Percentiles rank a stretch among this genome's conserved stretches.
Conservation (phyloP, 2,329 filamentous ascomycete genomes). For the Colletotrichum sp. region DNA sequence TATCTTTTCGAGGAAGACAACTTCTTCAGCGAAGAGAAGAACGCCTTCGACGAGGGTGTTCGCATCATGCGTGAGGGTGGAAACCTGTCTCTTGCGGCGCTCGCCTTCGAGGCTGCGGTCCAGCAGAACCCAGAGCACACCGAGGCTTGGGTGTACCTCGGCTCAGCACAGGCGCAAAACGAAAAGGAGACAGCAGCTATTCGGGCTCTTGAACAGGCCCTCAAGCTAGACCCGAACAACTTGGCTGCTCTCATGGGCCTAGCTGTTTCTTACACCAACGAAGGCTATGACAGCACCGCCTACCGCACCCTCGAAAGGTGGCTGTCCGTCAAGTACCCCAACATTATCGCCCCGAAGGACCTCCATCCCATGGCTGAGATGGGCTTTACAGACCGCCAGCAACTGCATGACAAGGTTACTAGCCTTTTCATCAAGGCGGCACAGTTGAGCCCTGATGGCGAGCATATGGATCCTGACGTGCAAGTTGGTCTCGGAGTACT, state of each 20-base stretch:
- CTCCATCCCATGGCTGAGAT: conserved; percentile 81
- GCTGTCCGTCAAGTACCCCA: conserved; percentile 94
- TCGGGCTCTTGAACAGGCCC: conserved; percentile 86
- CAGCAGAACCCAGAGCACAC: conserved; percentile 88
- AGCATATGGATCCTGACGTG: conserved; percentile 97
- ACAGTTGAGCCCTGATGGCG: conserved; percentile 87
- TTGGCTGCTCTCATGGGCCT: conserved; percentile 92
- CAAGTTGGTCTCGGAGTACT: conserved; percentile 96
- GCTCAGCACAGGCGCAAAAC: conserved; percentile 94
- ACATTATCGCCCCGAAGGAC: conserved; percentile 74
- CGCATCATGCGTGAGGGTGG: conserved; percentile 93
- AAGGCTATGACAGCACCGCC: conserved; percentile 96
- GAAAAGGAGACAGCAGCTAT: conserved; percentile 98
- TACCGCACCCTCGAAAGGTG: conserved; percentile 96
- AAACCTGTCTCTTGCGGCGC: conserved; percentile 88
- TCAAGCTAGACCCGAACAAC: conserved; percentile 88
- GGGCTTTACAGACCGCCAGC: conserved; percentile 91
- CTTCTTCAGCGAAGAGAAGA: conserved; percentile 78
- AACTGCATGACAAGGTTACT: conserved; percentile 89
- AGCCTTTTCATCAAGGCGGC: conserved; percentile 91
- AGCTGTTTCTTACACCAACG: conserved; percentile 97
- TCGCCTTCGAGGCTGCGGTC: conserved; percentile 95
- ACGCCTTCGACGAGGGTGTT: conserved; percentile 92
- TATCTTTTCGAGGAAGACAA: conserved; percentile 98
- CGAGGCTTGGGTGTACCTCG: conserved; percentile 92